Conservation (phyloP, 495 filamentous ascomycete species). For the Penicillium ochrochloron region DNA sequence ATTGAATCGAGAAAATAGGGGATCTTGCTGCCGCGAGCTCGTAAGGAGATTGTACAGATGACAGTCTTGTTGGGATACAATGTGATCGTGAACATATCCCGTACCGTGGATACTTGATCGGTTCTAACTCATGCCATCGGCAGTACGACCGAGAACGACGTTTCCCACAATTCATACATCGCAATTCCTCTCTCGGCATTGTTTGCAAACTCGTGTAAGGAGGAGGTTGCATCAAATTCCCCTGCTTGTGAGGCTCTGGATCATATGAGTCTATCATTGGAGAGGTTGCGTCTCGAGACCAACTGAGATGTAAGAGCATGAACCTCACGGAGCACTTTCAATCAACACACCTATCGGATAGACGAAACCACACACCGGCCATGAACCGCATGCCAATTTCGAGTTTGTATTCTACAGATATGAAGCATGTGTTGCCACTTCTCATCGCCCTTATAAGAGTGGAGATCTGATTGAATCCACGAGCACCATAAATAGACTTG, state of each 20-base stretch:
- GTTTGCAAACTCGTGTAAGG: neutral
- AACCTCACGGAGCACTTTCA: too few species aligned
- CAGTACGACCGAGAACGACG: neutral
- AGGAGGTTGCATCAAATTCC: neutral
- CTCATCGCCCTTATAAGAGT: too few species aligned
- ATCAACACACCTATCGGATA: too few species aligned
- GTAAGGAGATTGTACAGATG: neutral
- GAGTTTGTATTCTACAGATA: too few species aligned
- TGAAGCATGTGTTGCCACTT: too few species aligned
- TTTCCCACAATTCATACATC: neutral
- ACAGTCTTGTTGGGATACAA: neutral
- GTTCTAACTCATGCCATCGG: constrained; percentile 1
- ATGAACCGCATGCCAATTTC: too few species aligned
- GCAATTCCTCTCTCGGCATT: neutral
- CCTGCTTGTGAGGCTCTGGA: neutral
- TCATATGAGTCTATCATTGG: too few species aligned
- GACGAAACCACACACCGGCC: too few species aligned
- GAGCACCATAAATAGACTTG: too few species aligned
- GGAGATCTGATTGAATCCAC: too few species aligned
- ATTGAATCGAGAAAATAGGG: neutral
- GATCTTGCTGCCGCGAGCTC: neutral
- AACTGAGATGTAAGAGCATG: too few species aligned
- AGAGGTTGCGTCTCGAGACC: too few species aligned
- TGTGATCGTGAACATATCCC: neutral
- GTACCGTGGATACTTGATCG: neutral